A percentile compares a stretch with the other conserved stretches of the same genome.
phyloP scores from a whole-genome alignment of 345 rosid genomes.

The Rubroshorea leprosula region DNA sequence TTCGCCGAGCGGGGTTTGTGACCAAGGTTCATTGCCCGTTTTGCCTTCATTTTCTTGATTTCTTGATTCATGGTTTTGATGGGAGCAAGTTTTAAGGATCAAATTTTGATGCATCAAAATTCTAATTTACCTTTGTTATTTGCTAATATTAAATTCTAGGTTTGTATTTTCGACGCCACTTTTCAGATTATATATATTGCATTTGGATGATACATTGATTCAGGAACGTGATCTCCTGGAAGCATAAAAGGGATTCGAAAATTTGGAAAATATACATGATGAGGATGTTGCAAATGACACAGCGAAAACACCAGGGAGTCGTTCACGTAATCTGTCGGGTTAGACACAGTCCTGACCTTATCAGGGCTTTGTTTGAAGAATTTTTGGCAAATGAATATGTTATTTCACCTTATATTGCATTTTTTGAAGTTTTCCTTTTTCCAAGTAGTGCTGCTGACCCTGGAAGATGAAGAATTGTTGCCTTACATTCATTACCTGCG shows the following conservation, averaged over 20 bases:
- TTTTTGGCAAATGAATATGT: constrained; percentile 52
- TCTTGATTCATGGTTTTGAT: neutral
- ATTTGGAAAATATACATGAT: constrained; percentile 55
- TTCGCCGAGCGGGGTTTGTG: constrained; percentile 77
- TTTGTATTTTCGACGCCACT: no score
- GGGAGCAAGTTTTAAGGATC: no score
- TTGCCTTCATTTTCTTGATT: neutral
- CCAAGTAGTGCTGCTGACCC: no score
- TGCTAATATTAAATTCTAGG: neutral
- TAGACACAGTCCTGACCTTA: constrained; percentile 86
- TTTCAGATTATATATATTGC: neutral
- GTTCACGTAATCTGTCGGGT: constrained; percentile 83
- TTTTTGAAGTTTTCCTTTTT: neutral
- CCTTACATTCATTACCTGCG: no score
- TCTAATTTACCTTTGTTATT: no score
- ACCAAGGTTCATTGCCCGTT: constrained; percentile 43
- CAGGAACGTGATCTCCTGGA: constrained; percentile 61
- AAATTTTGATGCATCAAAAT: no score
- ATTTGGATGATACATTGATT: constrained; percentile 1
- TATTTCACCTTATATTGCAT: neutral
- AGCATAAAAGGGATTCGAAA: constrained; percentile 52
- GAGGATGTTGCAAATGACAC: constrained; percentile 57
- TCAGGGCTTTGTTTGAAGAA: constrained; percentile 71
- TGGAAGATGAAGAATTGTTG: no score
- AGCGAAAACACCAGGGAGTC: constrained; percentile 74